Base-by-base conservation (phyloP, 2,329 filamentous ascomycete species). In the Paecilomyces niveus region DNA sequence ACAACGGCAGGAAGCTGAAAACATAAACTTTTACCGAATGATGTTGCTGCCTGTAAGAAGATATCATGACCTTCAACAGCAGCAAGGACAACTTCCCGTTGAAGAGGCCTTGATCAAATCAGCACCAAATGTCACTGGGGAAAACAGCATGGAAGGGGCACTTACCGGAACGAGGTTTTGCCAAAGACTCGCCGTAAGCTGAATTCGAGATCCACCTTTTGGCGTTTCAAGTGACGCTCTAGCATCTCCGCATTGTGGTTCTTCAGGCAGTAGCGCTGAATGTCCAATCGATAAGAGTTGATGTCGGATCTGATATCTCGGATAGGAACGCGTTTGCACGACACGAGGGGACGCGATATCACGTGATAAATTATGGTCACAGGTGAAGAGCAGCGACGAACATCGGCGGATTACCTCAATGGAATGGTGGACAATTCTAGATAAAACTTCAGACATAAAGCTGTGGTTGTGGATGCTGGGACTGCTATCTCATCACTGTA, bases 1-100 rank as follows among this genome's bases (percentile, higher is more conserved):
- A 96, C 87, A 32, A 97, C 86, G 24, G 92, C 92, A 8, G 92
- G 92, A 1, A 97, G 81, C 72, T 97, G 92, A 70, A 93, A 97
- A 76, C 93, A 97, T 56, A 97, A 74, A 68, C 90, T 95, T 74
- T 97, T 97, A 50, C 92, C 93, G 72, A 97, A 97, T 0, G 78
- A 80, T 3, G 78, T 81, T 2, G 78, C 78, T 22, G 93, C 93
- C 74, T 97, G 93, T 0, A 97, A 83, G 69, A 96, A 97, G 51
- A 97, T 89, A 86, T 97, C 93, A 62, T 92, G 82, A 15, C 90
- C 89, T 58, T 89, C 85, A 8, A 97, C 80, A 2, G 90, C 89
- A 7, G 90, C 89, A 59, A 83, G 81, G 57, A 97, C 93, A 58
- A 97, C 92, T 68, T 97, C 92, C 60, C 90, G 85, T 70, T 97